Conservation (phyloP, 1,284 basidiomycete genomes). For the Tilletia indica region DNA sequence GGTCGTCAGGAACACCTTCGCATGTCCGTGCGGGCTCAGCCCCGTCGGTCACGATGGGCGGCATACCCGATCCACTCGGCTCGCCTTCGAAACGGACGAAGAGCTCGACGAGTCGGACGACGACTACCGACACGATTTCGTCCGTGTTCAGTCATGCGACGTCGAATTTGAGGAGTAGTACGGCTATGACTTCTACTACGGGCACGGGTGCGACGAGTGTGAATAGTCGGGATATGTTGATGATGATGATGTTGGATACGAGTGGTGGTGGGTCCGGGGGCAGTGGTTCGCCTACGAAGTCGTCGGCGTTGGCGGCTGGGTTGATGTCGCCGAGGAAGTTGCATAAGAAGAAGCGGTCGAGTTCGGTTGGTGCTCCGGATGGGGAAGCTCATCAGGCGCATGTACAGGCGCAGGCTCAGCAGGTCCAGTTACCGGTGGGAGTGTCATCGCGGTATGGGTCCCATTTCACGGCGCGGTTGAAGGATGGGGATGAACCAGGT, state of each 20-base stretch:
- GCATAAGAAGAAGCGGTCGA: constrained; percentile 23
- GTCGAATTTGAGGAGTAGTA: constrained; percentile 21
- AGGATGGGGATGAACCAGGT: constrained; percentile 15
- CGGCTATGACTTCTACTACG: constrained; percentile 38
- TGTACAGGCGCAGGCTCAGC: constrained; percentile 24
- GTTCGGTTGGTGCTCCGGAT: constrained; percentile 27
- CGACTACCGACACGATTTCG: constrained; percentile 27
- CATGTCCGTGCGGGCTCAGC: constrained; percentile 1
- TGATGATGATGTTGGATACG: not conserved
- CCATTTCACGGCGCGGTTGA: not conserved
- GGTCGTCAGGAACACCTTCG: not conserved
- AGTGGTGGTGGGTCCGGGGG: not conserved
- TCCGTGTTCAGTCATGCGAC: constrained; percentile 16
- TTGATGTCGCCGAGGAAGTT: constrained; percentile 17
- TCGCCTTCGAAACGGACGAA: constrained; percentile 34
- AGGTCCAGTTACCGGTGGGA: constrained; percentile 19
- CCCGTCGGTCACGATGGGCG: not conserved
- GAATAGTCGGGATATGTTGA: constrained; percentile 34
- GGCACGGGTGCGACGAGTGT: constrained; percentile 35
- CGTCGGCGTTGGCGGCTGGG: constrained; percentile 23
- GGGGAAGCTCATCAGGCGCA: not conserved
- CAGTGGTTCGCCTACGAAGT: not conserved
- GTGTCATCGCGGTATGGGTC: constrained; percentile 6
- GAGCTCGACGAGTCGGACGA: constrained; percentile 31
- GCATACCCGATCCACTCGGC: not conserved